Base-by-base conservation (phyloP, 768 basidiomycete species). In the Serpula lacrymans region DNA sequence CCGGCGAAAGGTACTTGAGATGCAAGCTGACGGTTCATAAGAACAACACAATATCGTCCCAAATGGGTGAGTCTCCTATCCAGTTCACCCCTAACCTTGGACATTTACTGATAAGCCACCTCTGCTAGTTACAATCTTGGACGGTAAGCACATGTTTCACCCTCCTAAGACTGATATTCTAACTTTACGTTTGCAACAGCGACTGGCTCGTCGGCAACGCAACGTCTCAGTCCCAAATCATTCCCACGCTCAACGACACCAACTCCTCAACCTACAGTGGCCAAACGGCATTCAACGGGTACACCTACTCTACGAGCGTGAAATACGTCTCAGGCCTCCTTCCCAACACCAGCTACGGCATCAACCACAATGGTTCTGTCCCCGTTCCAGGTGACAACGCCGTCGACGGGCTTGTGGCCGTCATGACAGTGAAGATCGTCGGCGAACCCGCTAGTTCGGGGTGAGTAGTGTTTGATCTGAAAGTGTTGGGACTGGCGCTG, bases 151-250 rank as follows among this genome's bases (percentile, higher is more conserved):
- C n/a, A n/a, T n/a, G n/a, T n/a, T n/a, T 52, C 34, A n/a, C 24
- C 21, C 23, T 28, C 13, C 17, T 29, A 7, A 14, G 6, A 29
- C 7, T 16, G 13, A 24, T 30, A 21, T 20, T 24, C 25, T 2
- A 18, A 23, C 22, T 21, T 34, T 35, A 24, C 14, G 6, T 16
- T 36, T 41, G 11, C 37, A 18, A 12, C 41, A 82, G 92, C 18
- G 91, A 96, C 56, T 85, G 78, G 71, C 64, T 95, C n/a, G 67
- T 94, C 18, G 88, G 86, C 16, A 92, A 92, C 55, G 82, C 86
- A 17, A 92, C 91, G 0, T 57, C 63, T 16, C 65, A 71, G 34
- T 51, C 60, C 8, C 48, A 30, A 3, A 31, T 58, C 8, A 46
- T 62, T 10, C 46, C 59, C 33, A 64, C 60, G 6, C 14, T 37